Base-by-base conservation (phyloP, 1,284 basidiomycete genomes). In the Sporisorium exsertum region DNA sequence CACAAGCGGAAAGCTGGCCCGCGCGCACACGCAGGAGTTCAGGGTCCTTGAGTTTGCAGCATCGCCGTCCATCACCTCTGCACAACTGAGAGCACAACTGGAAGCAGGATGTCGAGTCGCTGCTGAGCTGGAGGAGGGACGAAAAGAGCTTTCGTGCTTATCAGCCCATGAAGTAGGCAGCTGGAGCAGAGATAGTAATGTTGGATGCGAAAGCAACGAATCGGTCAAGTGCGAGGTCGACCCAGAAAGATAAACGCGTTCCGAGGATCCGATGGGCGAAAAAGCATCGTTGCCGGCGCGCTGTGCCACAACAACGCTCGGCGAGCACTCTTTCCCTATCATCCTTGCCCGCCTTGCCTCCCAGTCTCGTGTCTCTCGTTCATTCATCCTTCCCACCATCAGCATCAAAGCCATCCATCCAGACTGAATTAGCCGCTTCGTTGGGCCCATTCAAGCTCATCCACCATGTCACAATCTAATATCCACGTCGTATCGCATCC, bases 401-500 rank as follows among this genome's bases (percentile, higher is more conserved):
- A 13, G 12, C 50, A 20, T 20, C 40, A 16, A 20, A 35, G 7
- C n/a, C 40, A 43, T n/a, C 20, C 42, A 18, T 8, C 18, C 16
- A 16, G 32, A 33, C 5, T 7, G 29, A 0, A 33, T 20, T 13
- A 15, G 22, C 16, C 20, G 12, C 50, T 24, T 24, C 20, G 20
- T 35, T 32, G 18, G 16, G 5, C 49, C 16, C 18, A 20, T 50
- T 10, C 46, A 18, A 29, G 43, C 37, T 12, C 24, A 20, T 27
- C 40, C 59, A 57, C 29, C 43, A 80, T 65, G 63, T 64, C 77
- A 13, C 16, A 15, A 27, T 69, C 68, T 7, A 80, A 78, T 42
- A 51, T 80, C 32, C 72, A 74, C 47, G 65, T 78, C 46, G 76
- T 82, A 35, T 43, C 57, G 42, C 81, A 82, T 64, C 81, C 81